Evolutionary conservation across 2,329 filamentous ascomycete species (phyloP), one percentile per base, ranked within the genome.

Genomic region (Graphilbum fragrans): DNA sequence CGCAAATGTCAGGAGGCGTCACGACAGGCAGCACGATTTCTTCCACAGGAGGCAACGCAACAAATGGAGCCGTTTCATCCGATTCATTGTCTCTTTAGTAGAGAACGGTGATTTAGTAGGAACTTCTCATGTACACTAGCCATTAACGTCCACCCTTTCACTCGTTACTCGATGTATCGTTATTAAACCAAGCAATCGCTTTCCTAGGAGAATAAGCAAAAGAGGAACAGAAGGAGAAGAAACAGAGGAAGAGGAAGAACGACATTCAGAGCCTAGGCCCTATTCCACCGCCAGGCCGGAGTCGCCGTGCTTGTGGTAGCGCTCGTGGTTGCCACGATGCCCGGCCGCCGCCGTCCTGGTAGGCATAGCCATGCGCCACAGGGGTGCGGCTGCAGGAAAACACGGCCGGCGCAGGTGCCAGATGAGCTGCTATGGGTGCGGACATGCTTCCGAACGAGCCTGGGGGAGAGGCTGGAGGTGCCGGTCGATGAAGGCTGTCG

Each of bases 361-460:
- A 79, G n/a, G 71, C 61, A 51, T 81, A 81, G 2, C 77, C 77
- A 34, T 70, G 61, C 17, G 74, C 74, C 4, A 79, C 69, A 0
- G 77, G 76, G 46, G 57, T 46, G 37, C 35, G 38, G 12, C 41
- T 76, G 10, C 49, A 52, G 2, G 19, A 8, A 11, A 42, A 11
- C 9, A 33, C 8, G 14, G 32, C 12, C 1, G 25, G 10, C 9
- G 20, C 11, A 16, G 33, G 12, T 2, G 23, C 3, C 16, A 18
- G 4, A 5, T 29, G 18, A 17, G 29, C 7, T 20, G 29, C 9
- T 10, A 21, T 18, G 44, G 49, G 44, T 33, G 44, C 50, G 22
- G 38, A 29, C 27, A 53, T 44, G 10, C 50, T 54, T 23, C 11
- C 5, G 25, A 14, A 14, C 25, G 25, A 29, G 25, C 8, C 14